These are phyloP conservation scores for Phaeosphaeria sp. DNA, from an alignment of 2,329 filamentous ascomycete species.

Conservation along the genomic window DNA sequence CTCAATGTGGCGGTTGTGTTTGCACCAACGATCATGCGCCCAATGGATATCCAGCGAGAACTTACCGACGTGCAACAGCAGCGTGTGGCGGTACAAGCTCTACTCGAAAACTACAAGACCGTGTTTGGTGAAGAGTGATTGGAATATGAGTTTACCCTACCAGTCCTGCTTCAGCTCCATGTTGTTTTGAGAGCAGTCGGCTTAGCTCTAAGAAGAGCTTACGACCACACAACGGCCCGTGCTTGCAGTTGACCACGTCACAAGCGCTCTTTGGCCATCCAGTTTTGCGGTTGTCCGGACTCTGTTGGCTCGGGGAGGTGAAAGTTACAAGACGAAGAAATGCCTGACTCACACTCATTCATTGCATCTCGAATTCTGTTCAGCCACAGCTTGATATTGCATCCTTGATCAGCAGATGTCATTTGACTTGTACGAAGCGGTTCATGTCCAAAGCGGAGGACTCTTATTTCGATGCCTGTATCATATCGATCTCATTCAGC, in stretches of 20 bases:
- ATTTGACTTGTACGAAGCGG: neutral
- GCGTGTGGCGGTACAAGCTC: conserved; percentile 88
- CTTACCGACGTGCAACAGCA: conserved; percentile 96
- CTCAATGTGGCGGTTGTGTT: conserved; percentile 97
- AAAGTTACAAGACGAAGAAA: neutral
- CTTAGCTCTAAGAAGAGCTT: neutral
- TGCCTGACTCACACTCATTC: neutral
- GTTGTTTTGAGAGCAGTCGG: neutral
- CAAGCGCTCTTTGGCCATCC: neutral
- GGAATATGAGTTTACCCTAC: neutral
- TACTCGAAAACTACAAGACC: conserved; percentile 86
- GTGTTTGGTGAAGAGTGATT: conserved; percentile 67
- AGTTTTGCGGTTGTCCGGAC: neutral
- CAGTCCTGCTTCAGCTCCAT: neutral
- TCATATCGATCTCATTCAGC: conserved; percentile 11
- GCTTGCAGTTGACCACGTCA: neutral
- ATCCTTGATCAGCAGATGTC: neutral
- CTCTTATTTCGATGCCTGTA: conserved; percentile 12
- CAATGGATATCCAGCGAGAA: conserved; percentile 86
- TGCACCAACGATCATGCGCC: conserved; percentile 95
- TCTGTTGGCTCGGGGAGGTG: neutral
- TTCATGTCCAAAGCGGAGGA: conserved; percentile 2
- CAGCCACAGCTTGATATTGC: neutral
- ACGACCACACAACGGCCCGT: neutral
- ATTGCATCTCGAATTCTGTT: neutral